phyloP scores from a whole-genome alignment of 2,329 filamentous ascomycete species.

The Xylaria sp. region DNA sequence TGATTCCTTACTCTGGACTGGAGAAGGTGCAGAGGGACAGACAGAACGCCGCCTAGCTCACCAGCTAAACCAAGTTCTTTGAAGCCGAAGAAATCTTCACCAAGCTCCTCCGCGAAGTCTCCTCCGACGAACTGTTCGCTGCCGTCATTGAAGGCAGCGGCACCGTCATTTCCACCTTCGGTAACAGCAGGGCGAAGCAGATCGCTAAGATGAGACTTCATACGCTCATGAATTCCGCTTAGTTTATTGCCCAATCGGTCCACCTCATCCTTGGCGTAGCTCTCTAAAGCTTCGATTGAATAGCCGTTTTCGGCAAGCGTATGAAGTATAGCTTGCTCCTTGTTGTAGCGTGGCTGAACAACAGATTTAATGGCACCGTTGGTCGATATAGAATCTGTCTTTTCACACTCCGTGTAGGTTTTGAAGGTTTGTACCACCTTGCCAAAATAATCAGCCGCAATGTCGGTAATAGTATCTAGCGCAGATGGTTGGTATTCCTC shows the following conservation, averaged over 20 bases:
- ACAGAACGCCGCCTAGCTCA: constrained; percentile 89
- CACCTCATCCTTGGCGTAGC: constrained; percentile 92
- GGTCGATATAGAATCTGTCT: constrained; percentile 66
- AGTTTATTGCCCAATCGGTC: constrained; percentile 85
- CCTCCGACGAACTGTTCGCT: constrained; percentile 97
- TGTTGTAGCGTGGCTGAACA: constrained; percentile 75
- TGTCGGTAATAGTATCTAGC: constrained; percentile 87
- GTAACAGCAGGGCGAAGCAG: constrained; percentile 88
- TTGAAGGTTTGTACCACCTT: constrained; percentile 85
- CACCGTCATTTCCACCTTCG: constrained; percentile 81
- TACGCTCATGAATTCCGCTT: constrained; percentile 87
- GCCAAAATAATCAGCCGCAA: constrained; percentile 88
- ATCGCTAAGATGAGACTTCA: constrained; percentile 93
- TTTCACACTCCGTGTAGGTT: constrained; percentile 84
- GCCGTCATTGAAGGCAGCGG: constrained; percentile 92
- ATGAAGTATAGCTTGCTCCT: constrained; percentile 89
- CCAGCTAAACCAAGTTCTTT: constrained; percentile 91
- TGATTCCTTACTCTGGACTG: constrained; percentile 90
- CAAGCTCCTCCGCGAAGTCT: constrained; percentile 97
- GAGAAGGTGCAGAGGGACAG: constrained; percentile 91
- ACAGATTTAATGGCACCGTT: constrained; percentile 56
- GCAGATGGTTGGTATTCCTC: constrained; percentile 97
- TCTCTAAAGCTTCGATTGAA: constrained; percentile 82
- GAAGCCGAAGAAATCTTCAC: constrained; percentile 99
- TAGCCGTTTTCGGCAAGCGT: constrained; percentile 85